Conservation (phyloP, 1,284 basidiomycete species). For the Microbotryomycetes sp. region DNA sequence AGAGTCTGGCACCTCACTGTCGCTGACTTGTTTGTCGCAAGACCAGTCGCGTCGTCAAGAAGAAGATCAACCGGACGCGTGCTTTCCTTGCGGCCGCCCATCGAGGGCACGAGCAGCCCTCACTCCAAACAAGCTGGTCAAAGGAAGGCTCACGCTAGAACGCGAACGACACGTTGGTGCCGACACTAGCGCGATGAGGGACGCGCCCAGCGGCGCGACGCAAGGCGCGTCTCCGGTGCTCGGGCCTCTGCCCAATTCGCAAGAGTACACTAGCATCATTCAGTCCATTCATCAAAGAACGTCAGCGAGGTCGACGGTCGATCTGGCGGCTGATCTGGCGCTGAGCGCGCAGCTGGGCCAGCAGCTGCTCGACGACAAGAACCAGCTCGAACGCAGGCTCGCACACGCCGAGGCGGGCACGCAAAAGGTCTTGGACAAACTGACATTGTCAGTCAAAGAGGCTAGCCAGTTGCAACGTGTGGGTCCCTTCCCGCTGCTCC, state of each 20-base stretch:
- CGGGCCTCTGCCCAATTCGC: neutral
- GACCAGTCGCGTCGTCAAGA: no score
- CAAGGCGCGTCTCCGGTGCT: neutral
- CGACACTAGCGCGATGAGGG: neutral
- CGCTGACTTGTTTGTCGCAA: no score
- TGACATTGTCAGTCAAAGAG: slow-evolving; percentile 49
- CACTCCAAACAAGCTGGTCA: no score
- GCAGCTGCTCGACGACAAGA: slow-evolving; percentile 59
- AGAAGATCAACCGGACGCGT: no score
- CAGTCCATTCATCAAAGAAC: neutral
- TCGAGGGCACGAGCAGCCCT: no score
- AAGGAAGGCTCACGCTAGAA: no score
- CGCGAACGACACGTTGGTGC: neutral
- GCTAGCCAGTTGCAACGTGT: slow-evolving; percentile 63
- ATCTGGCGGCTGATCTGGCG: slow-evolving; percentile 27
- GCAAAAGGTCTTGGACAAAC: slow-evolving; percentile 34
- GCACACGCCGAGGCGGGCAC: slow-evolving; percentile 29
- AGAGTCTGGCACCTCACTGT: no score
- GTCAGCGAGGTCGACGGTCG: neutral
- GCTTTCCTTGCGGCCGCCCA: no score
- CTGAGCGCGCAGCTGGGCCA: slow-evolving; percentile 63
- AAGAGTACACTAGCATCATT: neutral
- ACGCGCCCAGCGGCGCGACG: neutral
- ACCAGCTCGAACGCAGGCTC: slow-evolving; percentile 17
- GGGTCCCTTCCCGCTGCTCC: slow-evolving; percentile 18